Evolutionary conservation across 768 basidiomycete species (phyloP), one percentile per base, ranked within the genome.

Genomic region (Pulveroboletus sp.): DNA sequence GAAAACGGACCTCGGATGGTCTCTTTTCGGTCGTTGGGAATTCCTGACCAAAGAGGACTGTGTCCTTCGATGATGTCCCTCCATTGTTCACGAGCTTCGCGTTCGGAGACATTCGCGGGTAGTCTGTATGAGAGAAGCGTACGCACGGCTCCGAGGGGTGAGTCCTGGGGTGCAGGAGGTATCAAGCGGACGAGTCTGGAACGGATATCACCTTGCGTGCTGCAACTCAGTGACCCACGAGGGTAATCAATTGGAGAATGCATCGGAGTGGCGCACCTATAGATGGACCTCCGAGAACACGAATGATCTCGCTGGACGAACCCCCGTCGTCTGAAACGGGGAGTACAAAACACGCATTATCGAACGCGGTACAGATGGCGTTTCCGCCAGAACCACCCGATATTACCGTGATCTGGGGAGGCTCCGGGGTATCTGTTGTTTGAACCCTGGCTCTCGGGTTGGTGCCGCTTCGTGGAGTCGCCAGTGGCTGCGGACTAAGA

Each of bases 251-350:
- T 53, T 47, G 17, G 46, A 56, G 51, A 55, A 51, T n/a, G 45
- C 29, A 42, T 17, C 17, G 46, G 31, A 20, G 35, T 41, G 51
- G 52, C 61, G 49, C 58, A 87, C 90, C 88, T 60, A 94, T 81
- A 29, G 90, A 91, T 19, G 90, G 88, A 3, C 90, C 90, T 16
- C 87, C 89, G 45, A 97, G 75, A 20, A 94, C 91, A 41, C 94
- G 82, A 43, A 94, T 90, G 44, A 95, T 95, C 73, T 97, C 94
- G 55, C 89, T 90, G 3, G 93, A 95, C 4, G 90, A 93, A 37
- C 94, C 94, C 1, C 94, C 94, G 65, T 97, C 93, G 63, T 97
- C 94, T 6, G 92, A 94, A 27, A 97, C 90, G 6, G 94, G 94
- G 29, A 97, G 74, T 21, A 94, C 84, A 61, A 94, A 92, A 60